Base-by-base conservation (phyloP, 2,329 filamentous ascomycete genomes). In the Paracamarosporium sp. region DNA sequence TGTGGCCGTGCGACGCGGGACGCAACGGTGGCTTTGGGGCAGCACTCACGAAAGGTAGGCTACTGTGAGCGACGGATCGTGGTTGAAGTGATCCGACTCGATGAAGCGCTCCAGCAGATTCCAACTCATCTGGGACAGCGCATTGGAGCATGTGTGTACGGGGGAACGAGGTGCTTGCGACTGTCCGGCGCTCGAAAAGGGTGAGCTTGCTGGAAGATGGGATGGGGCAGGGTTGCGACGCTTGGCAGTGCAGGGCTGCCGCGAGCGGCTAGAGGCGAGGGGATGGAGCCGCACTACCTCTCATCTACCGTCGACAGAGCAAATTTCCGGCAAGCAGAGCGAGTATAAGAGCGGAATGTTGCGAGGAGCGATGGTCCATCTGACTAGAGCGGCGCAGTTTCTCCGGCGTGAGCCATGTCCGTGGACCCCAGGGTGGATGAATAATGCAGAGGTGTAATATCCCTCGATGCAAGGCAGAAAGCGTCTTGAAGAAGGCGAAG, bases 71-170 rank as follows among this genome's bases (percentile, higher is more conserved):
- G 93, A 94, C 63, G 92, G 91, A 80, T 94, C 90, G 81, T 91
- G 89, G 83, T 93, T 94, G 85, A 95, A 95, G 83, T 95, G 90
- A 84, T 95, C 91, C 82, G 90, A 93, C 85, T 94, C 91, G 83
- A 95, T 88, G 86, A 94, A 93, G 80, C 91, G 88, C 84, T 92
- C 90, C 77, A 95, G 86, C 82, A 95, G 84, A 83, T 93, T 90
- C 91, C 91, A 94, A 81, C 80, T 82, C 81, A 83, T 83, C 72
- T 70, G 73, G 72, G 69, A 70, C 73, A 72, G 71, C 65, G 74
- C 73, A 76, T 76, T 74, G 71, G 71, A 70, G 68, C 67, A 66
- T 58, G 63, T 50, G 55, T 51, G 33, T 51, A 17, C 25, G 56
- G 53, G 56, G 52, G 60, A 50, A 35, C 20, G 17, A 35, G n/a